phyloP scores from a whole-genome alignment of 192 early-diverging fungal genomes.

The Linderina pennispora region DNA sequence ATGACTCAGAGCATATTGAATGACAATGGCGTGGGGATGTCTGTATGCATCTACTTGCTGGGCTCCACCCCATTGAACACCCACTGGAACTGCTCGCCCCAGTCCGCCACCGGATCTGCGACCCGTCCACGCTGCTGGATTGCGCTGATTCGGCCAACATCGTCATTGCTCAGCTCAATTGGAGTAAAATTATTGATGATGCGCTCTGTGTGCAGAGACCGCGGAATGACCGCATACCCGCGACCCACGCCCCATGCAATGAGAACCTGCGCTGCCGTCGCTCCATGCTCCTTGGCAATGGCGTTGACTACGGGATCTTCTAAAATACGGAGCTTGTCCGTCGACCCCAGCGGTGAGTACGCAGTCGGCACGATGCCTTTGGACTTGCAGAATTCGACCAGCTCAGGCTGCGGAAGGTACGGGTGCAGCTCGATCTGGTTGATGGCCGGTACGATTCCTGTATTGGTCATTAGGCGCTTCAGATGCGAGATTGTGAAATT shows the following conservation, averaged over 20 bases:
- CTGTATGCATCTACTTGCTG: too few relatives aligned
- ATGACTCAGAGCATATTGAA: too few relatives aligned
- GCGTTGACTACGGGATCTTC: slow-evolving; percentile 48
- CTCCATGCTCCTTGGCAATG: slow-evolving; percentile 63
- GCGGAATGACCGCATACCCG: slow-evolving; percentile 74
- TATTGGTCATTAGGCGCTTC: slow-evolving; percentile 56
- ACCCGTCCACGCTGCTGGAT: too few relatives aligned
- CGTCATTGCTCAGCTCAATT: too few relatives aligned
- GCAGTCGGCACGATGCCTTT: slow-evolving; percentile 74
- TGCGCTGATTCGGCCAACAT: too few relatives aligned
- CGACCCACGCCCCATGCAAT: slow-evolving; percentile 71
- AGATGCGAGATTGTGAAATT: slow-evolving; percentile 65
- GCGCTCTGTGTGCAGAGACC: too few relatives aligned
- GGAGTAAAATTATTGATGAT: too few relatives aligned
- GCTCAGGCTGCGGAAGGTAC: slow-evolving; percentile 51
- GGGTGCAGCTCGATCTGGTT: slow-evolving; percentile 89
- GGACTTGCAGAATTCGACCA: slow-evolving; percentile 64
- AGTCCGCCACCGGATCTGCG: too few relatives aligned
- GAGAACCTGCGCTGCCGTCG: slow-evolving; percentile 65
- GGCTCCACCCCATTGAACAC: too few relatives aligned
- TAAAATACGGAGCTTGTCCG: slow-evolving; percentile 21
- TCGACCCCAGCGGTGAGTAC: slow-evolving; percentile 75
- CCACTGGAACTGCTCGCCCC: too few relatives aligned
- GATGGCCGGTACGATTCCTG: slow-evolving; percentile 69
- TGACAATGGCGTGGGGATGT: too few relatives aligned